phyloP scores from a whole-genome alignment of 2,329 filamentous ascomycete genomes.

The Xylaria digitata region DNA sequence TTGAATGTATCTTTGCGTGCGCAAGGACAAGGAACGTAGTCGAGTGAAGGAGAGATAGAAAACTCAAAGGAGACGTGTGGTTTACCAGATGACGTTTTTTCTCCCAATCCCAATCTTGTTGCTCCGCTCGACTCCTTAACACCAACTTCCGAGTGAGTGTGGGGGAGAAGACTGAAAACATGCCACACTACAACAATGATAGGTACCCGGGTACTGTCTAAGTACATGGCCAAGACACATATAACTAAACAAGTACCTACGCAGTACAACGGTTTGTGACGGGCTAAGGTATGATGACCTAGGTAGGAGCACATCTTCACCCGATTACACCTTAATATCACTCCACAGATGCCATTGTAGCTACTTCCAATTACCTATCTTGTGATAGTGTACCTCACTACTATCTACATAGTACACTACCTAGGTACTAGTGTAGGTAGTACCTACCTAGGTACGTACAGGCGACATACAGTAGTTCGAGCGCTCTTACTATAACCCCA shows the following conservation, averaged over 20 bases:
- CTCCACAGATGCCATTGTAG: neutral
- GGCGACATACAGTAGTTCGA: too few species aligned
- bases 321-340: conserved; percentile 1
- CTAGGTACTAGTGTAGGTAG: neutral
- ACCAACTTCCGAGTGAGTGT: conserved; percentile 9
- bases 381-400: too few species aligned
- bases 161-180: conserved; percentile 21
- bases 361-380: too few species aligned
- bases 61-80: conserved; percentile 1
- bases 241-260: too few species aligned
- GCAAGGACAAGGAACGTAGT: conserved; percentile 5
- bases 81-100: conserved; percentile 39
- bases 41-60: too few species aligned
- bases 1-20: conserved; percentile 7
- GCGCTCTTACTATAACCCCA: too few species aligned
- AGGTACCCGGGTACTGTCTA: neutral
- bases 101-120: conserved; percentile 14
- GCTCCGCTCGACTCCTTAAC: conserved; percentile 16
- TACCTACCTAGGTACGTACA: neutral
- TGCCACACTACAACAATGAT: neutral
- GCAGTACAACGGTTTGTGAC: too few species aligned
- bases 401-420: too few species aligned
- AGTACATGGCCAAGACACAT: too few species aligned
- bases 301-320: neutral
- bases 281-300: neutral